phyloP scores from a whole-genome alignment of 306 rosid species.

The Quillaja saponaria region DNA sequence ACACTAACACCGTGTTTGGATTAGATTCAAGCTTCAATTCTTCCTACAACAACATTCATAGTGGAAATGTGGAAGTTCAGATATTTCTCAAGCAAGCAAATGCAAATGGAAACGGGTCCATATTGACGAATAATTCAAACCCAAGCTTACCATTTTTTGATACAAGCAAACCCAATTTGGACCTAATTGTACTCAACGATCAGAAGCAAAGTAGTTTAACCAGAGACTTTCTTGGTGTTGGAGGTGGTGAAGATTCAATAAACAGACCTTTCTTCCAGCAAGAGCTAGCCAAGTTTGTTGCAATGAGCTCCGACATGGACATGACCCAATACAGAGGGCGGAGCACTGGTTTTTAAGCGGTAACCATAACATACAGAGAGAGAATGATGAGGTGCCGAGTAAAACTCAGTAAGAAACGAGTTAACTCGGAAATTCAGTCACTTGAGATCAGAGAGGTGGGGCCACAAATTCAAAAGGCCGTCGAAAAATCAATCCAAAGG shows the following conservation, averaged over 20 bases:
- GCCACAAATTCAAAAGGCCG: no score
- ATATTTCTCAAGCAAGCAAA: conserved; percentile 28
- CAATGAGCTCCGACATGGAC: conserved; percentile 50
- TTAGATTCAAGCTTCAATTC: conserved; percentile 4
- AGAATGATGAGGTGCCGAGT: no score
- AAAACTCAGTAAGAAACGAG: no score
- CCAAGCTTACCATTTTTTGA: conserved; percentile 23
- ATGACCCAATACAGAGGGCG: conserved; percentile 37
- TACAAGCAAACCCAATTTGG: conserved; percentile 20
- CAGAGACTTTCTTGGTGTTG: conserved; percentile 85
- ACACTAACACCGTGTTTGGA: conserved; percentile 29
- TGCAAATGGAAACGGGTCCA: conserved; percentile 27
- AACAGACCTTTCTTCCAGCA: conserved; percentile 54
- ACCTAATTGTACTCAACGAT: no score
- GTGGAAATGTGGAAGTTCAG: conserved; percentile 8
- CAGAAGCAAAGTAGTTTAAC: conserved; percentile 52
- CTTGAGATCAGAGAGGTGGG: no score
- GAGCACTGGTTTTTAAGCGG: conserved; percentile 14
- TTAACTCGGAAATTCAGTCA: no score
- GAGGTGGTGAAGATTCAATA: conserved; percentile 41
- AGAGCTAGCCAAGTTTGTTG: conserved; percentile 53
- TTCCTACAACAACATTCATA: not conserved
- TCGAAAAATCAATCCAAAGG: no score
- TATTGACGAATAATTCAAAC: no score
- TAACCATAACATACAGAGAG: no score